Percentiles rank a stretch among this genome's conserved stretches.
These are phyloP conservation scores for Eimeria zaria DNA, from an alignment of 169 alveolate genomes.

Conservation along the genomic window DNA sequence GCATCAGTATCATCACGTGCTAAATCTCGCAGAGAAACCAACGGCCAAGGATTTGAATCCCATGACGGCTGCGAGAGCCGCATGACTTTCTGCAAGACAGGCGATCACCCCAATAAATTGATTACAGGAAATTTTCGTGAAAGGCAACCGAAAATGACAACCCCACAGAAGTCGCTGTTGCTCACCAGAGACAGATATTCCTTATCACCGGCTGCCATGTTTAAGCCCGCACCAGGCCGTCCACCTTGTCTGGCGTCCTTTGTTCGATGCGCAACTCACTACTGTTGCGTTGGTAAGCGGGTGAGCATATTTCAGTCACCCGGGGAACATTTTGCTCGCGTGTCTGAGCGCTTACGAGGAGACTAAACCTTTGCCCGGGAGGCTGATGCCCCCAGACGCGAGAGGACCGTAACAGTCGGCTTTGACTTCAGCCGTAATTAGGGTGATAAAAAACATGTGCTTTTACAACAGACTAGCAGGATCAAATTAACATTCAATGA, in stretches of 20 bases:
- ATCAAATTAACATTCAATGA: neutral
- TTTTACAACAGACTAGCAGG: neutral
- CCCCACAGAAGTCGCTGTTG: neutral
- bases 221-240: neutral
- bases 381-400: neutral
- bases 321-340: neutral
- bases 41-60: conserved; percentile 75
- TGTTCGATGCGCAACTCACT: neutral
- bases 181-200: conserved; percentile 72
- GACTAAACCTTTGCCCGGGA: neutral
- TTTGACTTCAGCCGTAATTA: neutral
- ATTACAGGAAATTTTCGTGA: too few relatives aligned
- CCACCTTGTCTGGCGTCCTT: neutral
- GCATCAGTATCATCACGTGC: conserved; percentile 16
- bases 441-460: neutral
- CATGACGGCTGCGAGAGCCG: conserved; percentile 83
- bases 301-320: neutral
- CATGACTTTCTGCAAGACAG: conserved; percentile 78
- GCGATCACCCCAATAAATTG: neutral
- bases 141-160: neutral
- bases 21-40: conserved; percentile 40
- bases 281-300: neutral
- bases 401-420: neutral
- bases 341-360: neutral
- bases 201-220: conserved; percentile 51